These are phyloP conservation scores for Epichloe sylvatica DNA, from an alignment of 2,329 filamentous ascomycete species.

Conservation along the genomic window DNA sequence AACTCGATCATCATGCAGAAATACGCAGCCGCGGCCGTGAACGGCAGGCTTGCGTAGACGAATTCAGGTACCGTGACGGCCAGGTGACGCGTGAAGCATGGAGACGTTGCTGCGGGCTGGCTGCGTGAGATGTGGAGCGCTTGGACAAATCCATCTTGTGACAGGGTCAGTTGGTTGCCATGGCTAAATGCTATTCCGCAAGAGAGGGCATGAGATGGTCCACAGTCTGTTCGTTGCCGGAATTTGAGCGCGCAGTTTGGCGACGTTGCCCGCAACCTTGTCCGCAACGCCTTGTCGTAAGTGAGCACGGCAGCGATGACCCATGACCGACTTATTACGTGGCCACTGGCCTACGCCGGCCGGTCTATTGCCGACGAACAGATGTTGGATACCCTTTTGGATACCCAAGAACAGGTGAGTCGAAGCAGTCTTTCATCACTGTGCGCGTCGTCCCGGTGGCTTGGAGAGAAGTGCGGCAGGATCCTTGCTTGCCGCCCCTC, in stretches of 20 bases:
- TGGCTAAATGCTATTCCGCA: not conserved
- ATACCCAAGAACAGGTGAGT: not conserved
- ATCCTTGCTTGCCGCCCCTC: conserved; percentile 12
- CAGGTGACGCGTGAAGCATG: conserved; percentile 4
- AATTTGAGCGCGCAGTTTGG: not conserved
- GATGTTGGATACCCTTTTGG: not conserved
- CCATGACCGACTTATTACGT: not conserved
- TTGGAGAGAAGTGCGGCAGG: conserved; percentile 10
- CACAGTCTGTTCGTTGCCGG: not conserved
- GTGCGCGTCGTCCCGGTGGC: conserved; percentile 7
- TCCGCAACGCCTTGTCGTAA: not conserved
- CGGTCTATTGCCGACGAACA: not conserved
- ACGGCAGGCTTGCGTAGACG: not conserved
- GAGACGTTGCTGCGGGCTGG: conserved; percentile 4
- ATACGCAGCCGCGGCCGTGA: not conserved
- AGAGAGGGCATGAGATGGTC: not conserved
- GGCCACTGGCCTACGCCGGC: too few relatives aligned
- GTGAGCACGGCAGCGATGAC: not conserved
- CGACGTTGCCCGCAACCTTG: too few relatives aligned
- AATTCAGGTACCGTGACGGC: conserved; percentile 4
- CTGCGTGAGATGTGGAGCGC: conserved; percentile 6
- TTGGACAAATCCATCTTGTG: not conserved
- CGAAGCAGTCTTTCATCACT: not conserved
- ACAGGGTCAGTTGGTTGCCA: conserved; percentile 3
- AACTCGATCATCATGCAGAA: not conserved